Conservation (phyloP, 768 basidiomycete genomes). For the Hortiboletus campestris region DNA sequence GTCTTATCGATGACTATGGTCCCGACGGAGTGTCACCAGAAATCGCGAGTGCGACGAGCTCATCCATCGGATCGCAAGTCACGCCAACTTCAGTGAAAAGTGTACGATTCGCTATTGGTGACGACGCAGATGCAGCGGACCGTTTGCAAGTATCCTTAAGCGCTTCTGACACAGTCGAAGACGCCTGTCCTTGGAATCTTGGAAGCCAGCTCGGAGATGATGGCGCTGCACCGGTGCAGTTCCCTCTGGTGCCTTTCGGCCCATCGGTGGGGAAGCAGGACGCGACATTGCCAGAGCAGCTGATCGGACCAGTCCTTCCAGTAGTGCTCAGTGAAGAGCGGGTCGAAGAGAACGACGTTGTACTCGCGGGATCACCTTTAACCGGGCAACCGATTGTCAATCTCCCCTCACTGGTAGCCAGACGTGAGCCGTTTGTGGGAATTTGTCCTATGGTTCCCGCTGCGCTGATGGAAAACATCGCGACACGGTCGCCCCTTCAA, state of each 20-base stretch:
- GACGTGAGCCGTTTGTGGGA: neutral
- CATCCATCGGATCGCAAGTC: neutral
- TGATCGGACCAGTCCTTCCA: neutral
- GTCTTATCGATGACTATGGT: neutral
- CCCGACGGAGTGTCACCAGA: neutral
- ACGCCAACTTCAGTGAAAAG: neutral
- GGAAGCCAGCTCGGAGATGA: neutral
- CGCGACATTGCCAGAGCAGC: neutral
- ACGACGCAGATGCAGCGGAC: neutral
- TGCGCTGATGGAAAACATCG: constrained; percentile 4
- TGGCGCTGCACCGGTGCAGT: neutral
- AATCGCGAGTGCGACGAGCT: neutral
- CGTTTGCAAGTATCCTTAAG: neutral
- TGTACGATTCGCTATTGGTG: neutral
- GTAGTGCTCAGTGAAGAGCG: neutral
- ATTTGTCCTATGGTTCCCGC: neutral
- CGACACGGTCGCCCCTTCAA: constrained; percentile 14
- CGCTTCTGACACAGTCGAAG: neutral
- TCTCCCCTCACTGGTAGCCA: constrained; percentile 9
- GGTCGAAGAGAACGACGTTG: neutral
- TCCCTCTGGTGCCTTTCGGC: neutral
- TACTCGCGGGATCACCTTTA: neutral
- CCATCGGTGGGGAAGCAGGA: neutral
- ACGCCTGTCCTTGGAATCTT: neutral
- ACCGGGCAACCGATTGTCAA: constrained; percentile 3